phyloP scores from a whole-genome alignment of 371 early-diverging fungal species.

The Homolaphlyctis polyrhiza region DNA sequence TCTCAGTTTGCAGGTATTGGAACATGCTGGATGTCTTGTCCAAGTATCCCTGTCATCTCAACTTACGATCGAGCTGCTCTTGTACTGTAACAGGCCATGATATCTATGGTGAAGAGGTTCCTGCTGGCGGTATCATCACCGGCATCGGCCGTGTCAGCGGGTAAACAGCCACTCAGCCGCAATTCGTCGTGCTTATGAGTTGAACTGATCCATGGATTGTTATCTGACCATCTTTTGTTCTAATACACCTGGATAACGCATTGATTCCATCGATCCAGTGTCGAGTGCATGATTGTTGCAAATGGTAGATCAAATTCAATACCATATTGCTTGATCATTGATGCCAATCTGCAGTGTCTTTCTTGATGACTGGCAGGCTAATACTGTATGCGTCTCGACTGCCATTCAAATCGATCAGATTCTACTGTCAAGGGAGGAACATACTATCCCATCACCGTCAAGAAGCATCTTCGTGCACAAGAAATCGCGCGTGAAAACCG shows the following conservation, averaged over 20 bases:
- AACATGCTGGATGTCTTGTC: background rate
- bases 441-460: conserved; percentile 89
- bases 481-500: conserved; percentile 93
- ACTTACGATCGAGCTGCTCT: too few species aligned
- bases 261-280: conserved; percentile 31
- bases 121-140: conserved; percentile 93
- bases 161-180: conserved; percentile 44
- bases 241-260: too few species aligned
- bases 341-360: too few species aligned
- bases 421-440: conserved; percentile 80
- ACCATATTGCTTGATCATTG: background rate
- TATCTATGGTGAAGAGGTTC: conserved; percentile 81
- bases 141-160: conserved; percentile 95
- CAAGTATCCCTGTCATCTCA: too few species aligned
- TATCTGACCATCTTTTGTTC: background rate
- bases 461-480: conserved; percentile 97
- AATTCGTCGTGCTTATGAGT: too few species aligned
- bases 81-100: conserved; percentile 48
- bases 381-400: background rate
- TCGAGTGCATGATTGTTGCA: conserved; percentile 95
- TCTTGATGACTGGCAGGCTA: too few species aligned
- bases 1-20: conserved; percentile 79
- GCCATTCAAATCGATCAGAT: conserved; percentile 14
- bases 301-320: conserved; percentile 57
- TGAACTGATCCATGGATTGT: too few species aligned